Evolutionary conservation across 148 eudicot species (phyloP), one percentile per base, ranked within the genome.

Genomic region (Fagopyrum homotropicum): DNA sequence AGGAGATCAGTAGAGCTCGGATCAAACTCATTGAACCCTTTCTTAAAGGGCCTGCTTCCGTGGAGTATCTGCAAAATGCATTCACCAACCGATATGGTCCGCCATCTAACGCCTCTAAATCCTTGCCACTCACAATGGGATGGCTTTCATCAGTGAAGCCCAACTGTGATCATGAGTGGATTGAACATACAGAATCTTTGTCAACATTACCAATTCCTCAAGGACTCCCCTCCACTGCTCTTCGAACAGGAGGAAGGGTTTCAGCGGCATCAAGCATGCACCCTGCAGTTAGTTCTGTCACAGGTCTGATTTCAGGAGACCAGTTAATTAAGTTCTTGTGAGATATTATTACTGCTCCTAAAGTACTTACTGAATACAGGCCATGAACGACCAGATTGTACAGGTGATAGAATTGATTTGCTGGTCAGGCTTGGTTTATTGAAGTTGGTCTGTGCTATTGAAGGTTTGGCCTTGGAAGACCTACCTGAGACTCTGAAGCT

Each of bases 1-100:
- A 77, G 81, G 97, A 95, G 84, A 90, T 95, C 11, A 92, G 96
- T 82, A 89, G 76, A 78, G 90, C 96, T 51, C 97, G 97, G 19
- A 90, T 95, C 54, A 81, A 84, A 76, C 79, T 92, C 72, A 78
- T 95, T 72, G 93, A 95, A 77, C 98, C 98, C 15, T 72, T 90
- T 74, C 77, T 95, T 55, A 92, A 86, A 82, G 97, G 98, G 76
- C 92, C 90, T 70, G 91, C 87, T 30, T 97, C 93, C 60, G 78
- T 92, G 26, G 91, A 90, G 43, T 95, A 88, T 79, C 79, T 95
- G 66, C 81, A 75, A 75, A 88, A 86, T 66, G 86, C 91, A 56
- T 95, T 95, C 79, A 77, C 85, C 44, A 76, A 64, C 51, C 85
- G 79, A 30, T 85, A 87, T 76, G 98, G 98, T 11, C 77, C 84